Percentiles rank a stretch among this genome's conserved stretches.
Evolutionary conservation across 2,329 filamentous ascomycete species (phyloP).

Genomic region (Trichoderma arundinaceum): DNA sequence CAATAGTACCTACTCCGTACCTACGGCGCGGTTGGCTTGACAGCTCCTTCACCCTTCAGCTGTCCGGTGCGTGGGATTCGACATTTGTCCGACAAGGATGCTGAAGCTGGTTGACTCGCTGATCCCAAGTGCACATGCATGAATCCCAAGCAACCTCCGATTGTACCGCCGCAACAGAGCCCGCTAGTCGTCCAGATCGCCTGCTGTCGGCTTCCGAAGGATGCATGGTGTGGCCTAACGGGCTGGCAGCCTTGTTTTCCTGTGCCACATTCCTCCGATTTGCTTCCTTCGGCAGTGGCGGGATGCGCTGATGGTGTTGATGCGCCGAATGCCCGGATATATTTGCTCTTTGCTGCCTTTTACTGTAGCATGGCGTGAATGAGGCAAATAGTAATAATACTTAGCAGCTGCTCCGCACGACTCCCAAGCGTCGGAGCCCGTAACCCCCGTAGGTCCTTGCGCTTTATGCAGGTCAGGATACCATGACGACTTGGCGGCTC

Average conservation of each 20-base stretch:
- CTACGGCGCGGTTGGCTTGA: too few relatives aligned
- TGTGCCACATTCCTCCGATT: constrained; percentile 7
- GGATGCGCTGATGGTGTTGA: not conserved
- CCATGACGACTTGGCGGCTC: too few relatives aligned
- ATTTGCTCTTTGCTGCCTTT: not conserved
- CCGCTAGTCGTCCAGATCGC: not conserved
- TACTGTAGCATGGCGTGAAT: constrained; percentile 9
- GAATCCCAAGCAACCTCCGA: not conserved
- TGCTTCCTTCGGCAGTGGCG: constrained; percentile 17
- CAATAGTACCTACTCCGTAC: too few relatives aligned
- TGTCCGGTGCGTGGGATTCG: constrained; percentile 9
- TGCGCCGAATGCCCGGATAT: constrained; percentile 1
- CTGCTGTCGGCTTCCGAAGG: constrained; percentile 22
- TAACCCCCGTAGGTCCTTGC: constrained; percentile 10
- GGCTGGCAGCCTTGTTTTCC: not conserved
- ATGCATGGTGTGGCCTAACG: not conserved
- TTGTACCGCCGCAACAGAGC: not conserved
- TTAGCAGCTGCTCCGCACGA: not conserved
- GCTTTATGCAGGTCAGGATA: constrained; percentile 14
- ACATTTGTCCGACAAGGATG: constrained; percentile 21
- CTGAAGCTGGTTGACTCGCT: constrained; percentile 1
- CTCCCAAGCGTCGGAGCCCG: not conserved
- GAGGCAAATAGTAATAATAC: constrained; percentile 8
- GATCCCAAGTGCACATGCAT: constrained; percentile 17
- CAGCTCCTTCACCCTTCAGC: not conserved